Base-by-base conservation (phyloP, 1,139 yeast species). In the Geotrichum cucujoidarum region DNA sequence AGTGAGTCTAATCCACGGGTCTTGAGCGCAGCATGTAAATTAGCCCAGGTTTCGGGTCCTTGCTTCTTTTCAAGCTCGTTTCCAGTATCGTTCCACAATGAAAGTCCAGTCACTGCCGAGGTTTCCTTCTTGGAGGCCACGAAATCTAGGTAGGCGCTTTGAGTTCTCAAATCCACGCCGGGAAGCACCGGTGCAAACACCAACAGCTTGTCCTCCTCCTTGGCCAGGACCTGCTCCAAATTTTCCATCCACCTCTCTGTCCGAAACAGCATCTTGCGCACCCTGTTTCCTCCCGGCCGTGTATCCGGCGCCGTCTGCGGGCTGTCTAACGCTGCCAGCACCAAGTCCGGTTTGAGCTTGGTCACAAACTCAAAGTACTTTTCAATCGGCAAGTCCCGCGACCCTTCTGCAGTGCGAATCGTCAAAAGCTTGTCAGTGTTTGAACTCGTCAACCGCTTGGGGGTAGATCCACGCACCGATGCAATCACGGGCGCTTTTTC, bases 331-430 rank as follows among this genome's bases (percentile, higher is more conserved):
- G 62, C 61, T 2, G 64, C 56, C 0, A 66, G 48, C 29, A 66
- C 57, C 22, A 64, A 37, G 39, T 66, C 69, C 3, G 70, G 65
- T 24, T 50, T 41, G 43, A 65, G 44, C 37, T 50, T 50, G 13
- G 39, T 47, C 14, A 57, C 57, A 45, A 65, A 52, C 47, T 52
- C 48, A 43, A 52, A 43, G 50, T 52, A 63, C n/a, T 53, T 55
- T 2, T 50, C 49, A 14, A 69, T 40, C 2, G 61, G 55, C 47
- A 67, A 52, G 24, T 60, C 57, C 27, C 61, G 58, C 43, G 63
- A 55, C 14, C 74, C 74, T 44, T 68, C 72, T 8, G 62, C 52
- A 0, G 74, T 69, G 54, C 59, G 58, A 18, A 71, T 56, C 21
- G 65, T 63, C 14, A 70, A 42, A 10, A 54, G 48, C 29, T 53